Evolutionary conservation across 495 filamentous ascomycete species (phyloP), one percentile per base, ranked within the genome.

Genomic region (Hamigera avellanea): DNA sequence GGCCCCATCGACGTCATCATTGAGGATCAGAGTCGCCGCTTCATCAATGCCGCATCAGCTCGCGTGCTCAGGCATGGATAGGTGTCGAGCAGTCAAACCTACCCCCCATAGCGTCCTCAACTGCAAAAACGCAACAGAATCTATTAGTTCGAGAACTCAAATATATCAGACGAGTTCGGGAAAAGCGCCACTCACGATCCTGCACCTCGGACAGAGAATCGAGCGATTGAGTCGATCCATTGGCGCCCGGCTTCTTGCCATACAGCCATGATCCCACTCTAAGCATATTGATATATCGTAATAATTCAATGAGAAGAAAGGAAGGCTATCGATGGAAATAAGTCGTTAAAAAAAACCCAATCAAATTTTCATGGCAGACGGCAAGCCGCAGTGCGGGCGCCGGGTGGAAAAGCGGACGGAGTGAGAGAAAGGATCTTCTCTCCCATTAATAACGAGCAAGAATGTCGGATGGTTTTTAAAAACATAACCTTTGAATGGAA

Each of bases 1-100:
- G 2, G 91, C 91, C 19, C 73, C 78, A 28, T 85, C 83, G 38
- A 96, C 81, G 59, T 95, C 88, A 59, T 98, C 91, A 52, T 91
- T 83, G 67, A 98, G 86, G 49, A 98, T 89, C 21, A 80, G 56
- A 40, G 60, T 73, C 26, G 59, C 62, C 30, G 72, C 73, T 72
- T 23, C 38, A 44, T 43, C 18, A 9, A 26, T 34, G 21, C 12
- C 31, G 19, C 18, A 42, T 35, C 31, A 38, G 31, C 25, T 13
- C n/a, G 28, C 6, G n/a, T 39, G 23, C 21, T 43, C 15, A n/a
- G 14, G 14, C 10, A 8, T 6, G 35, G 29, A 36, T 30, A 25
- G 9, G 33, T 32, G 26, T 4, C 19, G 26, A 35, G 13, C n/a
- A 16, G 16, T n/a, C n/a, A 4, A 32, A 42, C 53, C 35, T 63